Base-by-base conservation (phyloP, 75 land plant species). In the Pseudotsuga menziesii region DNA sequence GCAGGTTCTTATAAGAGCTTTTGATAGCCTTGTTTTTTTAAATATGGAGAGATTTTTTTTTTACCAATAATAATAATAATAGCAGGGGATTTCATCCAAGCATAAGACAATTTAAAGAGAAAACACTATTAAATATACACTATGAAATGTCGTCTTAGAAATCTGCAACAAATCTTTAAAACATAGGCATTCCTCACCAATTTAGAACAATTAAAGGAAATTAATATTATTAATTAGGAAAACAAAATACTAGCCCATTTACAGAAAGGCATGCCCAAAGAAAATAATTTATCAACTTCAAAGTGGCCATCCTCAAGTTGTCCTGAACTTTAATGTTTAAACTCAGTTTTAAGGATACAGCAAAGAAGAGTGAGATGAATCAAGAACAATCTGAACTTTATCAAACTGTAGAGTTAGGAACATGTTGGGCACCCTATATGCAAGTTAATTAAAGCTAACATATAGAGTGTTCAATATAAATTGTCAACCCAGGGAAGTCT, bases 261-360 rank as follows among this genome's bases (percentile, higher is more conserved):
- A 25, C 19, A 39, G 13, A 86, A 88, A 86, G 86, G 93, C 19
- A 91, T 86, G 25, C 89, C 93, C 90, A 81, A 91, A 88, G 27
- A 88, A 84, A 75, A 87, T 82, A 61, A 88, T 88, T 77, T 91
- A 56, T 88, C 90, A 88, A 81, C 83, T 27, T 88, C 91, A 82
- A 88, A 91, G 89, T 52, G 89, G 52, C 22, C 22, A 41, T 69
- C 52, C 52, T 39, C 39, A 22, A 52, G 72, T 41, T 69, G 41
- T 16, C n/a, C 20, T 36, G 72, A 52, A 69, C 35, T n/a, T 36
- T n/a, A n/a, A n/a, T n/a, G n/a, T n/a, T n/a, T 41, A 69, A 69
- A 69, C 48, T 36, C 12, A 23, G 72, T 36, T 69, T 67, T 69
- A 7, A 36, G 48, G 73, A 67, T 70, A 79, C 26, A 78, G 69